Base-by-base conservation (phyloP, 192 early-diverging fungal species). In the Umbelopsis vinacea region DNA sequence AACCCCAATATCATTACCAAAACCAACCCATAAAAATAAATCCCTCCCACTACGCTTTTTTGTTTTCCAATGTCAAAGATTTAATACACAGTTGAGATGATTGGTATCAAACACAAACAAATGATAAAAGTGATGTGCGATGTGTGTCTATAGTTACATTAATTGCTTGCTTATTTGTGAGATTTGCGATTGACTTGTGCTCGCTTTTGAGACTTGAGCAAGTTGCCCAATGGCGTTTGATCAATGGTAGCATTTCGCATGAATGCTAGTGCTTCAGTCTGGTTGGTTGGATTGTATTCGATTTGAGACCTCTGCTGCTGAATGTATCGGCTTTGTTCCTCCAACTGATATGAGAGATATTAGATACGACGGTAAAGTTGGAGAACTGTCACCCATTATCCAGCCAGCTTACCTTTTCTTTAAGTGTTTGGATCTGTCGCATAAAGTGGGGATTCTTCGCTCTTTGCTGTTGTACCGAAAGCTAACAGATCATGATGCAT, bases 381-480 rank as follows among this genome's bases (percentile, higher is more conserved):
- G 53, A 53, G 45, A 71, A 6, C 9, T 14, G 12, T 43, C 40
- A 43, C 11, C 40, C 5, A 69, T 15, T 35, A 19, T 15, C n/a
- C n/a, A n/a, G 48, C 40, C 7, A 17, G 15, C 71, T 74, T 74
- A 82, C 83, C 86, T 94, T 95, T 53, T 96, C 94, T 22, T 96
- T 78, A 43, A 97, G 79, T 22, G 86, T 85, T 57, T 92, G 90
- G 70, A 95, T 75, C 72, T 91, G 88, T 76, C 95, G 96, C 21
- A 89, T 89, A 74, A 93, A 87, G 66, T 86, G 85, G 23, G 91
- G 70, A 81, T 94, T 89, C 71, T 88, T 89, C 15, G 86, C 85
- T 67, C 88, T 84, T 79, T 96, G 93, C 67, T 89, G 85, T 74
- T 91, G 92, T 66, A 92, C 85, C 77, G 92, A 90, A 68, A 99